Evolutionary conservation across 2,329 filamentous ascomycete species (phyloP), one percentile per base, ranked within the genome.

Genomic region (Penicillium nordicum): DNA sequence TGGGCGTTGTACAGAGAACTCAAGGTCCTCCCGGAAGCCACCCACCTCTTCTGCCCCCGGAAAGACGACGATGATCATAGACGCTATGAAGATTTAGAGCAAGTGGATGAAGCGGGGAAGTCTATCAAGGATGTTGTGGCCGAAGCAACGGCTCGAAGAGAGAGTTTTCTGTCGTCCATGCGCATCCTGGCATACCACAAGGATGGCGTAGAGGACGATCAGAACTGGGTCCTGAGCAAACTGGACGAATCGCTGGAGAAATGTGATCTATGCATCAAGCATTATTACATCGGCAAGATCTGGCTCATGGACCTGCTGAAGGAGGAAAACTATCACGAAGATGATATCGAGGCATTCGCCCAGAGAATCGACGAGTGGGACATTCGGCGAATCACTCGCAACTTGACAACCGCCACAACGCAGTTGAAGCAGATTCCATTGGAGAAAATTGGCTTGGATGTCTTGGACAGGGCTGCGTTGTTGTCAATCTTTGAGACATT

Each of bases 401-500:
- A 86, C 46, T 74, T 90, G 29, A 70, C 75, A n/a, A 79, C 76
- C 63, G 86, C 85, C 2, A 78, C 81, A 50, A 69, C 78, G 2
- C 80, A 82, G 50, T 80, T 88, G 40, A 74, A 76, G 57, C 72
- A 73, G 12, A 71, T 81, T 8, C 78, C 83, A 2, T 76, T 79
- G 4, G 75, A 80, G 42, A 67, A 80, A 55, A 79, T 84, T 38
- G 78, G 75, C 23, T 76, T 84, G 36, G 72, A 73, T 50, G 72
- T 78, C 27, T 71, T 86, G 27, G 79, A 83, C 29, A 76, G 82
- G 1, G 78, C 83, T 29, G 85, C 90, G 7, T 83, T 95, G 49
- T 83, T 94, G 57, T 88, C 90, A 11, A 84, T 97, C 30, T 96
- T 95, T 66, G 93, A 97, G 72, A 88, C 89, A 0, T 78, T 97